Evolutionary conservation across 2,329 filamentous ascomycete species (phyloP), one percentile per base, ranked within the genome.

Genomic region (Aspergillus terreus): DNA sequence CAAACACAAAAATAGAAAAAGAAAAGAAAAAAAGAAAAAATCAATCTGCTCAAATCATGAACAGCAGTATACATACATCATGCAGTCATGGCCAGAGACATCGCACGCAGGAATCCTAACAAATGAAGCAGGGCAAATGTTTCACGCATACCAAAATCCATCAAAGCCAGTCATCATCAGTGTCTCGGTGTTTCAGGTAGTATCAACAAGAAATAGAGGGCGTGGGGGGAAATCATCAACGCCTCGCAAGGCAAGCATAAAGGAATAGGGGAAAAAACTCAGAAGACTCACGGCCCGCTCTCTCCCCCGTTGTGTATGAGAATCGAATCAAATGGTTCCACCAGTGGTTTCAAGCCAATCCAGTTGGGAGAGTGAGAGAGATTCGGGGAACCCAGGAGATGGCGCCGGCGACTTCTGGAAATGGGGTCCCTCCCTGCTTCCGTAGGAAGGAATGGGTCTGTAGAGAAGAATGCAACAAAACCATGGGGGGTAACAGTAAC

Each of bases 31-130:
- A 17, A 17, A 17, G 17, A 17, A 36, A 36, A 36, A 1, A 36
- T 36, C 33, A 45, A 36, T 47, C 55, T 52, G 55, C 54, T 51
- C 52, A 17, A 49, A 53, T 50, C 40, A 46, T 17, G 38, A 58
- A 53, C 53, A 59, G 58, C 54, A 55, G 56, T 66, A 69, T 68
- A 66, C 66, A 61, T 68, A 70, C 65, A 69, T 69, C 64, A 67
- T 64, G 60, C 59, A 65, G 62, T 67, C 66, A 63, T 69, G 58
- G 63, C 61, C 63, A 36, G 3, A 36, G 60, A 62, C 53, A 57
- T 62, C 53, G 52, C 58, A 49, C 51, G 58, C 50, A 56, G 50
- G 54, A 52, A 53, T 56, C 54, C 53, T 57, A 52, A 47, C 47
- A 57, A 59, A 60, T 56, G 51, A 47, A 49, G 49, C 50, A 56